A percentile compares a stretch with the other conserved stretches of the same genome.
phyloP scores from a whole-genome alignment of 352 stramenopile genomes.

The Phytophthora pseudosyringae region DNA sequence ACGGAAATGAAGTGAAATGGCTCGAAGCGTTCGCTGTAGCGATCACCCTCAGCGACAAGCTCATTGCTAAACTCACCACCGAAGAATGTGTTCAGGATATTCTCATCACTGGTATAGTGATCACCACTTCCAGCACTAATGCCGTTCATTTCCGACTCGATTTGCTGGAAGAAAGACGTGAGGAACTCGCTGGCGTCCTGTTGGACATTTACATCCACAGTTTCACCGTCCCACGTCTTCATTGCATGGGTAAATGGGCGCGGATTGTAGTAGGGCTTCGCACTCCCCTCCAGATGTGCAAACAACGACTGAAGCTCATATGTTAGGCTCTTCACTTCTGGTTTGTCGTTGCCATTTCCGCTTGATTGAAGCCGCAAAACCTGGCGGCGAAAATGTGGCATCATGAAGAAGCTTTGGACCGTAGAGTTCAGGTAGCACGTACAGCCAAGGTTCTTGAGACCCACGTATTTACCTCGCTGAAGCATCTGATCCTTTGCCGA shows the following conservation, averaged over 20 bases:
- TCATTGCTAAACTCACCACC: conserved; percentile 93
- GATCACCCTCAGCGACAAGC: conserved; percentile 85
- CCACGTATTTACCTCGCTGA: conserved; percentile 86
- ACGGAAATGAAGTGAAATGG: conserved; percentile 93
- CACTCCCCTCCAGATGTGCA: conserved; percentile 87
- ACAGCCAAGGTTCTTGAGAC: conserved; percentile 94
- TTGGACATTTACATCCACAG: conserved; percentile 91
- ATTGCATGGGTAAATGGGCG: conserved; percentile 78
- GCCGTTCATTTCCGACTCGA: conserved; percentile 92
- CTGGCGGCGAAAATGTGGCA: conserved; percentile 87
- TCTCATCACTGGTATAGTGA: conserved; percentile 63
- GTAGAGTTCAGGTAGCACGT: conserved; percentile 97
- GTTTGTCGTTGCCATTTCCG: conserved; percentile 16
- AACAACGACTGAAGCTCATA: conserved; percentile 93
- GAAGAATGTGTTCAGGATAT: conserved; percentile 88
- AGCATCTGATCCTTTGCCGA: conserved; percentile 49
- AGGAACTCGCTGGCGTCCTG: conserved; percentile 95
- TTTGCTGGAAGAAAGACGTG: conserved; percentile 93
- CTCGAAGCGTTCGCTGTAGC: conserved; percentile 90
- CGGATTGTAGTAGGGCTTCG: conserved; percentile 88
- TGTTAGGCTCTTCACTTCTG: conserved; percentile 51
- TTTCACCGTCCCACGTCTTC: conserved; percentile 90
- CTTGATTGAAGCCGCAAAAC: conserved; percentile 73
- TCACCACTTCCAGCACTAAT: conserved; percentile 39
- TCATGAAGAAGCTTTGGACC: conserved; percentile 96